Evolutionary conservation across 805 yeast genomes (phyloP).

Genomic region (Metschnikowia baotianmanensis): DNA sequence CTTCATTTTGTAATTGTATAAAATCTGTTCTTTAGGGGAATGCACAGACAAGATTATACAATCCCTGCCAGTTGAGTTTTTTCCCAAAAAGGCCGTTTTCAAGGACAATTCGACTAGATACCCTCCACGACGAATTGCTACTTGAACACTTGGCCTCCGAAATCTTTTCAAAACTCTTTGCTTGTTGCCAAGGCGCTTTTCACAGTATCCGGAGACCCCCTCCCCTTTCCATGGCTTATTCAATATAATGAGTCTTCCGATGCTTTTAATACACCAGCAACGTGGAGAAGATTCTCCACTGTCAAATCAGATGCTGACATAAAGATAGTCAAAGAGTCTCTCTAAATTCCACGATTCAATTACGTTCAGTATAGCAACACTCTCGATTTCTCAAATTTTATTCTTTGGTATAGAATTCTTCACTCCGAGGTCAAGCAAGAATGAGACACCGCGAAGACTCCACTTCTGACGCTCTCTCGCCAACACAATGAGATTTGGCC

Average conservation of each 20-base stretch:
- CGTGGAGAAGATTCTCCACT: conserved; percentile 34
- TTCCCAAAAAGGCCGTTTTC: no score
- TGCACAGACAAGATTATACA: no score
- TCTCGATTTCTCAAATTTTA: conserved; percentile 31
- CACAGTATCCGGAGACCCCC: neutral
- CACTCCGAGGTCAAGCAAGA: conserved; percentile 31
- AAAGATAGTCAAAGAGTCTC: conserved; percentile 32
- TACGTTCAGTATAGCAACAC: conserved; percentile 45
- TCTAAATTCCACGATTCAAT: conserved; percentile 39
- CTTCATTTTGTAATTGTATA: no score
- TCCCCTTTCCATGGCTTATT: neutral
- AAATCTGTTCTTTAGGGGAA: no score
- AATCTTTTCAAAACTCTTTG: neutral
- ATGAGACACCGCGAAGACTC: conserved; percentile 28
- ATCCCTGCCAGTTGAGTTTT: no score
- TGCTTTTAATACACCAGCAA: conserved; percentile 30
- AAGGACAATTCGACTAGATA: no score
- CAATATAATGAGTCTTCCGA: conserved; percentile 6
- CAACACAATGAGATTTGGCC: conserved; percentile 43
- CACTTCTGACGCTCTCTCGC: conserved; percentile 25
- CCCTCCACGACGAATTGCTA: no score
- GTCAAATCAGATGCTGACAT: conserved; percentile 37
- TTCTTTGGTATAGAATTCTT: conserved; percentile 31
- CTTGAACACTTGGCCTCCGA: no score
- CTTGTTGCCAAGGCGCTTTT: conserved; percentile 1